These are phyloP conservation scores for Botryotinia globosa DNA, from an alignment of 2,329 filamentous ascomycete species.

Conservation along the genomic window DNA sequence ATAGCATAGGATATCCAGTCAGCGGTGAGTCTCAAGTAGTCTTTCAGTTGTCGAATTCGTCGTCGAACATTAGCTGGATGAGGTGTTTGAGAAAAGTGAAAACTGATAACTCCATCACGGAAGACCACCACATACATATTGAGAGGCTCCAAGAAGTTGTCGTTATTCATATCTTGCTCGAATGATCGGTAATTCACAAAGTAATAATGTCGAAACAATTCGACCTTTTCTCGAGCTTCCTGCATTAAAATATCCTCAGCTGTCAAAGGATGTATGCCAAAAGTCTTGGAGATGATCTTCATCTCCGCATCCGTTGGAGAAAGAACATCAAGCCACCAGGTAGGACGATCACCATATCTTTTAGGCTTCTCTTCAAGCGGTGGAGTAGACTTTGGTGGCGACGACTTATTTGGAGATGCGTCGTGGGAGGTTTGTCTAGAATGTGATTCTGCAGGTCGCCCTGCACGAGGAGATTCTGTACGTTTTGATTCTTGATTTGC, in stretches of 20 bases:
- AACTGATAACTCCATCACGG: conserved; percentile 89
- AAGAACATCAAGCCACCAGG: conserved; percentile 95
- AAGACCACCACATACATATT: conserved; percentile 99
- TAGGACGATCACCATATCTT: conserved; percentile 76
- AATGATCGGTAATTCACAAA: conserved; percentile 98
- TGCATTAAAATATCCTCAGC: conserved; percentile 97
- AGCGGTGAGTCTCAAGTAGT: conserved; percentile 87
- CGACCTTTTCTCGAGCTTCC: conserved; percentile 95
- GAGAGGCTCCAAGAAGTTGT: conserved; percentile 89
- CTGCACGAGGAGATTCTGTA: conserved; percentile 12
- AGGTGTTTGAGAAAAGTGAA: conserved; percentile 95
- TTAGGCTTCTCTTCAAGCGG: conserved; percentile 44
- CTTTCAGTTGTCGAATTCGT: conserved; percentile 86
- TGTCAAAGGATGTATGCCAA: conserved; percentile 93
- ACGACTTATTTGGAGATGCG: conserved; percentile 33
- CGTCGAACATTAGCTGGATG: conserved; percentile 95
- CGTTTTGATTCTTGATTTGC: conserved; percentile 28
- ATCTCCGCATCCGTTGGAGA: conserved; percentile 92
- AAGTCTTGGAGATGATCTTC: conserved; percentile 87
- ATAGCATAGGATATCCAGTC: conserved; percentile 99
- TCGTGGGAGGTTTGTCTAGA: conserved; percentile 29
- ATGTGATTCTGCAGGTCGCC: conserved; percentile 3
- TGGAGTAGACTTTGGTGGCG: conserved; percentile 13
- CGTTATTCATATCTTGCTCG: conserved; percentile 86
- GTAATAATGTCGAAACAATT: conserved; percentile 96